Evolutionary conservation across 768 basidiomycete genomes (phyloP), one percentile per base, ranked within the genome.

Genomic region (Naganishia vishniacii): DNA sequence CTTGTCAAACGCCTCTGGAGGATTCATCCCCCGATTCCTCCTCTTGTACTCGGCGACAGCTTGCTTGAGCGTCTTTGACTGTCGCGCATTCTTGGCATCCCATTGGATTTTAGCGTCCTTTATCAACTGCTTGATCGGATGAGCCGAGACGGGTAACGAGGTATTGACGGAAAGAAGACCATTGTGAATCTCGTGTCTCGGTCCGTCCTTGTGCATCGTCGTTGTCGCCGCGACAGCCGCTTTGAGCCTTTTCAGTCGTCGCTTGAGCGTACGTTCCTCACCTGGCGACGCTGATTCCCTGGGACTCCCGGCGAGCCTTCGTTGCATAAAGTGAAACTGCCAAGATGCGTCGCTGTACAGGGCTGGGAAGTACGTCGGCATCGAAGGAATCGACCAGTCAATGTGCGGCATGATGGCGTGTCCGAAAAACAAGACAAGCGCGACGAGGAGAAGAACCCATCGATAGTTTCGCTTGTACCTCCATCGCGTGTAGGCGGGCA

Each of bases 51-150:
- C 74, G 32, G 48, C 47, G 9, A 73, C 71, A 0, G 73, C 74
- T 20, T 70, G 65, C 18, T 56, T 53, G 29, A 75, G 65, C 13
- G 74, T 72, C 64, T 53, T 66, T 32, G 66, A 68, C 69, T 75
- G 74, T 58, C 61, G 48, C 1, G 42, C 56, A 18, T 67, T 59
- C 70, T 75, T 75, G 4, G 58, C 62, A 28, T 71, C 69, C 76
- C 76, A 77, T 3, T 69, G 44, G 4, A 64, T 53, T 45, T 72
- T 65, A 0, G 72, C 71, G 56, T 71, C 70, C 4, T 64, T 13
- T 53, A 76, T 72, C 41, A 77, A 71, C 66, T 76, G 74, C 49
- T 71, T 68, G 48, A 77, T 73, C 11, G 76, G 76, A 53, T 77
- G 76, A 23, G 58, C 37, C 26, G 59, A 34, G 0, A 71, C 62